Evolutionary conservation across 441 rosid genomes (phyloP).

Genomic region (Aleurites moluccanus): DNA sequence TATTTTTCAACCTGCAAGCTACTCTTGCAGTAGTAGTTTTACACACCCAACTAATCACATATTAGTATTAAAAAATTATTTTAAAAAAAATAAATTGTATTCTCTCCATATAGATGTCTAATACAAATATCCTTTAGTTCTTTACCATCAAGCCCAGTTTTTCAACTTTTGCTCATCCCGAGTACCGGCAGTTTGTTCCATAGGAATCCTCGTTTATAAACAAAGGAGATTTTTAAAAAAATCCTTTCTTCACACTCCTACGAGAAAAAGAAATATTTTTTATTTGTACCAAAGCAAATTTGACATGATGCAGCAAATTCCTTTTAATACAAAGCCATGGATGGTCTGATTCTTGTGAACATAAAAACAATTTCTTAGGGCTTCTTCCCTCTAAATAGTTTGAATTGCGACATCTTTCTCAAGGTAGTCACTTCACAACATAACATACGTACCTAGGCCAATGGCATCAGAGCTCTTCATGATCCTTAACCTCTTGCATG

Average conservation of each 20-base stretch:
- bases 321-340: background rate
- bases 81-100: no score
- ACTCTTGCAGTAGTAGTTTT: no score
- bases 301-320: background rate
- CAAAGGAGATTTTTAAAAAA: background rate
- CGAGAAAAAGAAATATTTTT: background rate
- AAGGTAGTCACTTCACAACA: background rate
- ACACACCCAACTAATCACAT: no score
- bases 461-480: slow-evolving; percentile 95
- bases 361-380: background rate
- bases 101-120: background rate
- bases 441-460: slow-evolving; percentile 63
- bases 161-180: background rate
- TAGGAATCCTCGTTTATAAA: background rate
- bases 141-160: background rate
- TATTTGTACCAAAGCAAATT: background rate
- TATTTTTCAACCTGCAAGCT: no score
- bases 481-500: slow-evolving; percentile 86
- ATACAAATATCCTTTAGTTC: background rate
- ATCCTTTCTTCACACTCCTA: background rate
- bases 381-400: background rate
- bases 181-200: background rate
- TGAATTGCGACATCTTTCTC: background rate
- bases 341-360: background rate
- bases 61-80: no score